Conservation (phyloP, 2,329 filamentous ascomycete species). For the Penicillium sp. region DNA sequence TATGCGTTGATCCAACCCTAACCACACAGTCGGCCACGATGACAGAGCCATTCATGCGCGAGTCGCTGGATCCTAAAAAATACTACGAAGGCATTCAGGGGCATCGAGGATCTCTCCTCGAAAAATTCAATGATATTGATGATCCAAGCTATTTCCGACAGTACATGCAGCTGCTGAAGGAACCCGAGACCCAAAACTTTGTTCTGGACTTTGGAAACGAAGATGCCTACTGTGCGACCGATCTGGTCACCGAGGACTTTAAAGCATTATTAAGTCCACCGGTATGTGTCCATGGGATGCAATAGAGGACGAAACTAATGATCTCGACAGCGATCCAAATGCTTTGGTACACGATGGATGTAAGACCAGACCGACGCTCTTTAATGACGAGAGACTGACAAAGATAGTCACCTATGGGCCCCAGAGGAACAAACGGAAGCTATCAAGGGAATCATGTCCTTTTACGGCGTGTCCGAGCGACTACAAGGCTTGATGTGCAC, state of each 20-base stretch:
- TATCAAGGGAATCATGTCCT: slow-evolving; percentile 58
- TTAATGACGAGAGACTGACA: neutral
- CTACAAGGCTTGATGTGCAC: slow-evolving; percentile 65
- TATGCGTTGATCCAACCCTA: no score
- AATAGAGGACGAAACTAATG: neutral
- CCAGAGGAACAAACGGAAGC: slow-evolving; percentile 61
- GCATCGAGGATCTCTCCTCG: slow-evolving; percentile 17
- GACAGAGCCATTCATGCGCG: slow-evolving; percentile 13
- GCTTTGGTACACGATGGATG: slow-evolving; percentile 69
- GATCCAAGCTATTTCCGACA: slow-evolving; percentile 31
- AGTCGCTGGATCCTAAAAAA: slow-evolving; percentile 19
- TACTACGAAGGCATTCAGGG: slow-evolving; percentile 34
- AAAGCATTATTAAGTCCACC: slow-evolving; percentile 32
- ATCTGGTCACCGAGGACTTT: slow-evolving; percentile 38
- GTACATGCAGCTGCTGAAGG: slow-evolving; percentile 30
- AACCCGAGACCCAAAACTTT: slow-evolving; percentile 40
- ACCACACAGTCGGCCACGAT: slow-evolving; percentile 1
- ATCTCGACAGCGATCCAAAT: slow-evolving; percentile 44
- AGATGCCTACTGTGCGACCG: slow-evolving; percentile 42
- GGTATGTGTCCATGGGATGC: slow-evolving; percentile 24
- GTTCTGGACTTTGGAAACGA: slow-evolving; percentile 46
- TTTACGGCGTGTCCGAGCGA: slow-evolving; percentile 69
- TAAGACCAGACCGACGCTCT: slow-evolving; percentile 36
- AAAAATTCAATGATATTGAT: slow-evolving; percentile 41
- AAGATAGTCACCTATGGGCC: slow-evolving; percentile 66